Conservation (phyloP, 2,329 filamentous ascomycete species). For the Scedosporium minutisporum region DNA sequence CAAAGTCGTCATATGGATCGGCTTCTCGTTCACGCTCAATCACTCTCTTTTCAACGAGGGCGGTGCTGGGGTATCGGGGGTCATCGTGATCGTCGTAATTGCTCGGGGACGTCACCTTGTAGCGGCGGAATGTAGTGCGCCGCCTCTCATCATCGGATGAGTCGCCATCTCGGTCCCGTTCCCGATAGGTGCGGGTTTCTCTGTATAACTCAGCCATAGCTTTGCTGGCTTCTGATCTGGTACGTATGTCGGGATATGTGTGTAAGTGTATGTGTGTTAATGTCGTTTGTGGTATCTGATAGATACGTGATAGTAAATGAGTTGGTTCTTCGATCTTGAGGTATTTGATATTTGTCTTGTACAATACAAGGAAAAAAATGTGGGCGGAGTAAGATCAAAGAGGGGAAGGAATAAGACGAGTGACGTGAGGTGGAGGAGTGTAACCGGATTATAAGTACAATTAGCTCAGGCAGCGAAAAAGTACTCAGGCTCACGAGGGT, state of each 20-base stretch:
- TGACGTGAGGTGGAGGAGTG: background rate
- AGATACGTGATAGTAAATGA: background rate
- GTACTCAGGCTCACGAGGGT: background rate
- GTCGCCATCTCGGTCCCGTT: slow-evolving; percentile 7
- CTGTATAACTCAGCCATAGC: slow-evolving; percentile 4
- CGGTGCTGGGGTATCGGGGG: slow-evolving; percentile 30
- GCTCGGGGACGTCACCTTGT: slow-evolving; percentile 36
- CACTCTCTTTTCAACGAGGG: slow-evolving; percentile 32
- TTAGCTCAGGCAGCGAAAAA: background rate
- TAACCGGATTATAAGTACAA: background rate
- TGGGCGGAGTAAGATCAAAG: background rate
- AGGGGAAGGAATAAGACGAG: background rate
- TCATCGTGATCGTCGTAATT: slow-evolving; percentile 34
- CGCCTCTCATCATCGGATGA: slow-evolving; percentile 35
- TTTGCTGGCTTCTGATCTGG: background rate
- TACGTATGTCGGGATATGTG: background rate
- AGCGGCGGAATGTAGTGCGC: slow-evolving; percentile 38
- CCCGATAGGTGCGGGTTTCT: slow-evolving; percentile 4
- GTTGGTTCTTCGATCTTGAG: background rate
- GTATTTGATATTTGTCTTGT: background rate
- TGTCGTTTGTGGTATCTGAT: background rate
- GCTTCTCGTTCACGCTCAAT: slow-evolving; percentile 24
- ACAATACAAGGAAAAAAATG: background rate
- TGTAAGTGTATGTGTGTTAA: background rate
- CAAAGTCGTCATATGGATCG: background rate